A percentile compares a stretch with the other conserved stretches of the same genome.
phyloP scores from a whole-genome alignment of 106 monocot species.

The Dendrobium officinale region DNA sequence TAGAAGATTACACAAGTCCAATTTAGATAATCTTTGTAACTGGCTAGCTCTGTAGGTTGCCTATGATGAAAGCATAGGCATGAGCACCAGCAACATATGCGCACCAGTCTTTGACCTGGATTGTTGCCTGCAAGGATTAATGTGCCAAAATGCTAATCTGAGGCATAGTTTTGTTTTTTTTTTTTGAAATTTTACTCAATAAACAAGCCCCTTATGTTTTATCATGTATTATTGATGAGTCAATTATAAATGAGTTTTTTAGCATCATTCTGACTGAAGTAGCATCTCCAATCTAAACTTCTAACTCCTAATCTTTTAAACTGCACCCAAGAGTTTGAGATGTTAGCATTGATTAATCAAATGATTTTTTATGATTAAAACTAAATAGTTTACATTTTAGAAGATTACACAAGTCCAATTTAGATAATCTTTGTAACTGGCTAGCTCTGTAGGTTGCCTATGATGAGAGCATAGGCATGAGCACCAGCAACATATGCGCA shows the following conservation, averaged over 20 bases:
- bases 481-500: background rate
- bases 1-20: too few relatives aligned
- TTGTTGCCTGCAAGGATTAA: conserved; percentile 2
- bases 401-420: too few relatives aligned
- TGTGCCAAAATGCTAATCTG: conserved; percentile 1
- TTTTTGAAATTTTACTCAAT: too few relatives aligned
- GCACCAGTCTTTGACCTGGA: background rate
- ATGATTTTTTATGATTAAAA: background rate
- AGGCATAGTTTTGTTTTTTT: background rate
- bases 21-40: too few relatives aligned
- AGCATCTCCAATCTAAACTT: too few relatives aligned
- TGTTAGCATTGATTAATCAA: background rate
- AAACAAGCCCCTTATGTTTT: too few relatives aligned
- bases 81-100: background rate
- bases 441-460: background rate
- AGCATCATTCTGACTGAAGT: too few relatives aligned
- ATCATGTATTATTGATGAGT: background rate
- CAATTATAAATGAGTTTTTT: background rate
- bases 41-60: background rate
- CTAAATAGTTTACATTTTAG: too few relatives aligned
- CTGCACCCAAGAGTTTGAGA: background rate
- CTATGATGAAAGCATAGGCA: background rate
- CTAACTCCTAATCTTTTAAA: background rate
- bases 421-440: too few relatives aligned
- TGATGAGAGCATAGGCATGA: background rate